Evolutionary conservation across 371 early-diverging fungal genomes (phyloP), one percentile per base, ranked within the genome.

Genomic region (Gilbertella persicaria): DNA sequence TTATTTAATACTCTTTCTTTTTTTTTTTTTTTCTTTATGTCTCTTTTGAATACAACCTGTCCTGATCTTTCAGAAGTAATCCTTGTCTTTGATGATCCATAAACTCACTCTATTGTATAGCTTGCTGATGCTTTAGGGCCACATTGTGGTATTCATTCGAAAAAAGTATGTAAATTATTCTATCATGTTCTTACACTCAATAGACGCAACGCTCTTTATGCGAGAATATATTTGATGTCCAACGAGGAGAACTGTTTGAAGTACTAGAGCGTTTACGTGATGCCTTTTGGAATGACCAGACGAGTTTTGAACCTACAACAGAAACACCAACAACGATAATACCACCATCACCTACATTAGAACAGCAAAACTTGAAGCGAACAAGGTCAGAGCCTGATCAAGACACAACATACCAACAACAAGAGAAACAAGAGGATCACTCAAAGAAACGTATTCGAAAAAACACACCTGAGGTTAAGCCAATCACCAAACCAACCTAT

Each of bases 151-250:
- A 46, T 14, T 20, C 16, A 16, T 21, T 21, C n/a, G 14, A 16
- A 35, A 41, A 2, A 4, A 35, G 0, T 21, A 0, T 30, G 3
- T 12, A 29, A n/a, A 21, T n/a, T 23, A 16, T 25, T 8, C 4
- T 21, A 24, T 39, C 13, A 19, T 41, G 23, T 20, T 20, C 8
- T 26, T 19, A 19, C 5, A 30, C 23, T 26, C 6, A 50, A 23
- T 46, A 59, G 59, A 24, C 43, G 16, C 5, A 7, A 4, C 49
- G 43, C 26, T 55, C 55, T 2, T 48, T 64, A 37, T 64, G 64
- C 26, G 52, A 59, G 0, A 64, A 64, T 20, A 64, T 64, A 36
- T 64, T 64, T 36, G 64, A 64, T 49, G 64, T 64, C 5, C 59
- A 64, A 45, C 49, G 64, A 38, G 47, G 51, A 10, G 60, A 64